These are phyloP conservation scores for Abrus precatorius DNA, from an alignment of 306 rosid genomes.

Conservation along the genomic window DNA sequence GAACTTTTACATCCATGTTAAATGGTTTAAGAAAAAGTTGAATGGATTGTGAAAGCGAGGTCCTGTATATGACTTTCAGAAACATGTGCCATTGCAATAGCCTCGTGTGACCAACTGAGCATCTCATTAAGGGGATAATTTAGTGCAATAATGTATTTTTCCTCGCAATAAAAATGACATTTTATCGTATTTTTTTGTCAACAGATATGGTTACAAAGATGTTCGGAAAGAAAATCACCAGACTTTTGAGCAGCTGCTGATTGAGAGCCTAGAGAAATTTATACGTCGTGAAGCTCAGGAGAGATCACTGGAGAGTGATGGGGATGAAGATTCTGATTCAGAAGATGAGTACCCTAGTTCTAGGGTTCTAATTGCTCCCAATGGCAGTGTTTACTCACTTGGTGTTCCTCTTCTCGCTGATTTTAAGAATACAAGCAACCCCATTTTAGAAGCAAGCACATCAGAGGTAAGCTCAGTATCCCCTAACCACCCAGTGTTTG, in stretches of 20 bases:
- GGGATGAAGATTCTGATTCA: constrained; percentile 75
- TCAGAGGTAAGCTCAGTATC: constrained; percentile 61
- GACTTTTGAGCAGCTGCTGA: constrained; percentile 93
- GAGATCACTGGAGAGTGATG: constrained; percentile 87
- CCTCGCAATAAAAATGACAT: background rate
- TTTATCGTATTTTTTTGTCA: background rate
- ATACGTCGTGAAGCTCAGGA: constrained; percentile 95
- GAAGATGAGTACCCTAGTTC: constrained; percentile 64
- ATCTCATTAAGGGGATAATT: constrained; percentile 18
- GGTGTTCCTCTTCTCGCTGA: constrained; percentile 85
- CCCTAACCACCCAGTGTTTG: constrained; percentile 53
- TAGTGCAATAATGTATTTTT: constrained; percentile 22
- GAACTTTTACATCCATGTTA: constrained; percentile 10
- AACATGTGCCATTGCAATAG: constrained; percentile 6
- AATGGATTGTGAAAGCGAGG: constrained; percentile 35
- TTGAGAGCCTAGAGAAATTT: constrained; percentile 96
- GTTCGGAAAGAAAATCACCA: constrained; percentile 95
- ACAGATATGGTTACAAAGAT: constrained; percentile 97
- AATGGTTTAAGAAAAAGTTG: constrained; percentile 24
- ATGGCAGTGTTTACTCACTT: constrained; percentile 92
- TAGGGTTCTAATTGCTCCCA: constrained; percentile 83
- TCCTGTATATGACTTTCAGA: constrained; percentile 29
- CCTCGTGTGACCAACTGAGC: constrained; percentile 21
- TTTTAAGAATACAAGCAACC: constrained; percentile 47
- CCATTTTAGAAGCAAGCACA: constrained; percentile 71